Conservation (phyloP, 441 rosid genomes). For the Populus hybrid region DNA sequence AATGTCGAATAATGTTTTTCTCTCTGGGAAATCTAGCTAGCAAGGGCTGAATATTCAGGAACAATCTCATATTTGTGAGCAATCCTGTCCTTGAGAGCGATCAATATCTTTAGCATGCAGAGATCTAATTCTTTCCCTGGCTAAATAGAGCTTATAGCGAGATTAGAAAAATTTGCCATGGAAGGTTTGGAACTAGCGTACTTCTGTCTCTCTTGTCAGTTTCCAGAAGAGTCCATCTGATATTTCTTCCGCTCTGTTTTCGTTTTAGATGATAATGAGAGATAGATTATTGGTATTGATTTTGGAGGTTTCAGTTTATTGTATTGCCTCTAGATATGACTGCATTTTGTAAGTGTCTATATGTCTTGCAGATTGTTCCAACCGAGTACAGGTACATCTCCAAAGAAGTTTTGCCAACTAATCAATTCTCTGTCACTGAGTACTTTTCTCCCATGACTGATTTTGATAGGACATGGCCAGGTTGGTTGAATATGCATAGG, state of each 20-base stretch:
- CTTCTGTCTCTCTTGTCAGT: background rate
- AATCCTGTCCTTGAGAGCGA: background rate
- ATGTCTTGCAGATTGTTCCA: conserved; percentile 74
- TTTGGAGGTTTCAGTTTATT: conserved; percentile 3
- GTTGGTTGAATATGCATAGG: conserved; percentile 39
- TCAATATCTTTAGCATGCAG: background rate
- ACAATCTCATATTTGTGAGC: background rate
- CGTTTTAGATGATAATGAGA: background rate
- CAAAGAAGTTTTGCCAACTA: conserved; percentile 82
- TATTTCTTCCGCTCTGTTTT: background rate
- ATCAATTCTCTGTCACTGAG: conserved; percentile 93
- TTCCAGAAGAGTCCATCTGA: background rate
- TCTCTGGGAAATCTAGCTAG: background rate
- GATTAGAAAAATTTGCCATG: background rate
- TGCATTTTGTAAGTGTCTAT: conserved; percentile 5
- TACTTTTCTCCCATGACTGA: conserved; percentile 77
- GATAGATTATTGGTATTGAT: background rate
- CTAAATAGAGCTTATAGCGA: background rate
- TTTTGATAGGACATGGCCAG: conserved; percentile 87
- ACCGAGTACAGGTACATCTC: conserved; percentile 90
- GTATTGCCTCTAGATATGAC: background rate
- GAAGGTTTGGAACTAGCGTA: background rate
- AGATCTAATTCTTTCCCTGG: background rate
- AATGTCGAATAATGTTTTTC: background rate
- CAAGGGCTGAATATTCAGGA: background rate